These are phyloP conservation scores for Elaeis guineensis DNA, from an alignment of 176 grass and related monocot species.

Conservation along the genomic window DNA sequence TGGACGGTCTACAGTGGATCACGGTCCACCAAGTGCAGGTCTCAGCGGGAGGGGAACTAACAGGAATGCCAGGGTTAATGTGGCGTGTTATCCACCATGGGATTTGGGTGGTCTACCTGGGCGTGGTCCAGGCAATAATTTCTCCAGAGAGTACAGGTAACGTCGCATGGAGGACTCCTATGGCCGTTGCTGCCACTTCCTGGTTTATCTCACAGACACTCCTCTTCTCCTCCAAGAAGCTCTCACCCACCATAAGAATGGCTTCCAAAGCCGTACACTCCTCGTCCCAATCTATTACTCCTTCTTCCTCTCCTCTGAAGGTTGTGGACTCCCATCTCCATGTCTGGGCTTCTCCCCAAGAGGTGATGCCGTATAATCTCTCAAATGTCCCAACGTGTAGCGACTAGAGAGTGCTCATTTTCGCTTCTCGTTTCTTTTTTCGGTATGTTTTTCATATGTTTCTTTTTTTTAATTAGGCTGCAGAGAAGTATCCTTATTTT, in stretches of 20 bases:
- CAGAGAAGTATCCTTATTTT: conserved; percentile 46
- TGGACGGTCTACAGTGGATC: too few relatives aligned
- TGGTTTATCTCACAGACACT: not conserved
- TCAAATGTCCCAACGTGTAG: too few relatives aligned
- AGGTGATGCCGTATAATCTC: conserved; percentile 23
- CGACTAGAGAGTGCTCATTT: too few relatives aligned
- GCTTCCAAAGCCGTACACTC: conserved; percentile 8
- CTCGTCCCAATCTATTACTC: not conserved
- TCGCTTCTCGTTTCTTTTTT: not conserved
- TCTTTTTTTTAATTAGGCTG: conserved; percentile 31
- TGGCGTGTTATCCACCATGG: too few relatives aligned
- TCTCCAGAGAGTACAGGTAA: too few relatives aligned
- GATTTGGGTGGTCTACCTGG: too few relatives aligned
- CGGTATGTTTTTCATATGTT: not conserved
- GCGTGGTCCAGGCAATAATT: too few relatives aligned
- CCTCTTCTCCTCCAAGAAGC: conserved; percentile 7
- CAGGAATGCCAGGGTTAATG: too few relatives aligned
- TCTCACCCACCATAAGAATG: conserved; percentile 10
- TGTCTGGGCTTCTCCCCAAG: conserved; percentile 66
- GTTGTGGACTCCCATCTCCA: conserved; percentile 83
- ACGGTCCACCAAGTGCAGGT: too few relatives aligned
- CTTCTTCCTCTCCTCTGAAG: conserved; percentile 30
- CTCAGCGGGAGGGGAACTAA: too few relatives aligned
- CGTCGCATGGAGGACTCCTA: too few relatives aligned
- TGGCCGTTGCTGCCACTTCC: too few relatives aligned